Conservation (phyloP, 768 basidiomycete genomes). For the Boletus rubropictus region DNA sequence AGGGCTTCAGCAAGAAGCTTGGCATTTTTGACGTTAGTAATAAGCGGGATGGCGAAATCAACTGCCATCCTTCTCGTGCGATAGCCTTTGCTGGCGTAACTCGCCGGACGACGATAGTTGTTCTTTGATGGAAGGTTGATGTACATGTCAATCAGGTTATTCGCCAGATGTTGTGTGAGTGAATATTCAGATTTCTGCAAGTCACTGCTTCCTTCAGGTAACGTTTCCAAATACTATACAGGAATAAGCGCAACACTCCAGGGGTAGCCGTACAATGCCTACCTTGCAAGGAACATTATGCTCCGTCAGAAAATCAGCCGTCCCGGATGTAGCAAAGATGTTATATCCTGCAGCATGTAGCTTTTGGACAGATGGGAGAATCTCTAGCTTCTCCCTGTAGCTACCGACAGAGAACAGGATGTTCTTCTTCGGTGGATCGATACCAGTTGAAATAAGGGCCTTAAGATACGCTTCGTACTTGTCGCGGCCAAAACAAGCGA, state of each 20-base stretch:
- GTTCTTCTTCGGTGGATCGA: constrained; percentile 93
- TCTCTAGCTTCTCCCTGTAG: constrained; percentile 95
- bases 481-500: constrained; percentile 96
- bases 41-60: constrained; percentile 94
- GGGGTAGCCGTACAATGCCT: constrained; percentile 7
- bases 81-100: constrained; percentile 96
- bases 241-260: constrained; percentile 1
- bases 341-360: constrained; percentile 90
- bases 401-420: constrained; percentile 95
- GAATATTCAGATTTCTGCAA: constrained; percentile 97
- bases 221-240: constrained; percentile 78
- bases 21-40: constrained; percentile 98
- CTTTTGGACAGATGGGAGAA: constrained; percentile 92
- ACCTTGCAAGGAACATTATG: constrained; percentile 97
- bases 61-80: constrained; percentile 97
- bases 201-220: constrained; percentile 67
- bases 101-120: constrained; percentile 92
- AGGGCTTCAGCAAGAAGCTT: constrained; percentile 94
- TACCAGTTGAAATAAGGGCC: constrained; percentile 93
- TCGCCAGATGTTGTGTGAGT: constrained; percentile 90
- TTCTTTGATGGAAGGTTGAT: constrained; percentile 99
- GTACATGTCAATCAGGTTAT: constrained; percentile 98
- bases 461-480: constrained; percentile 99
- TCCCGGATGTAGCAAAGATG: constrained; percentile 95
- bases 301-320: constrained; percentile 95